Conservation (phyloP, 78 protist species). For the Chrysochromulina tobinii region DNA sequence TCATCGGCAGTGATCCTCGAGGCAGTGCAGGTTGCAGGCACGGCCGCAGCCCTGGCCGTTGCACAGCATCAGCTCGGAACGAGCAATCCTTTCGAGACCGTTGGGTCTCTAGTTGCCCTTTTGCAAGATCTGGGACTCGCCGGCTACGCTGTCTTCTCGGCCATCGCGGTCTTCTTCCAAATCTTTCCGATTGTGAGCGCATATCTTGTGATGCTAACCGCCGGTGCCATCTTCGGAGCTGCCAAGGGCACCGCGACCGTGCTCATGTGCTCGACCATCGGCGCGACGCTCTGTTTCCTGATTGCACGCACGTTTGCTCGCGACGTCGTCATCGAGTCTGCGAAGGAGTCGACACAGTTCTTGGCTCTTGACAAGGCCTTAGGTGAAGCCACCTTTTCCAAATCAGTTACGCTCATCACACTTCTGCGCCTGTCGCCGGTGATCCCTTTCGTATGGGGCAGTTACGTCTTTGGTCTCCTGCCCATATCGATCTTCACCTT, state of each 20-base stretch:
- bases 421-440: neutral
- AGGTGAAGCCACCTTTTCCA: neutral
- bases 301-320: neutral
- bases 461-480: neutral
- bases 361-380: neutral
- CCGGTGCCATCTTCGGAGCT: neutral
- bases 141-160: neutral
- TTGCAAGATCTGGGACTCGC: neutral
- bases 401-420: neutral
- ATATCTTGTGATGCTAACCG: neutral
- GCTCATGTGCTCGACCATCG: neutral
- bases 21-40: neutral
- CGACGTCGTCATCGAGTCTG: neutral
- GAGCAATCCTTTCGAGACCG: neutral
- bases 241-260: constrained; percentile 1
- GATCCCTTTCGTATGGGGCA: neutral
- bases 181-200: neutral
- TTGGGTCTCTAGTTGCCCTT: neutral
- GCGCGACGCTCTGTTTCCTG: neutral
- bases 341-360: neutral
- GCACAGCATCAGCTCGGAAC: neutral
- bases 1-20: neutral
- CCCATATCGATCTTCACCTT: neutral
- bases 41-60: neutral
- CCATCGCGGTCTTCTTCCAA: neutral